phyloP scores from a whole-genome alignment of 2,329 filamentous ascomycete genomes.

The Fusarium acutatum region DNA sequence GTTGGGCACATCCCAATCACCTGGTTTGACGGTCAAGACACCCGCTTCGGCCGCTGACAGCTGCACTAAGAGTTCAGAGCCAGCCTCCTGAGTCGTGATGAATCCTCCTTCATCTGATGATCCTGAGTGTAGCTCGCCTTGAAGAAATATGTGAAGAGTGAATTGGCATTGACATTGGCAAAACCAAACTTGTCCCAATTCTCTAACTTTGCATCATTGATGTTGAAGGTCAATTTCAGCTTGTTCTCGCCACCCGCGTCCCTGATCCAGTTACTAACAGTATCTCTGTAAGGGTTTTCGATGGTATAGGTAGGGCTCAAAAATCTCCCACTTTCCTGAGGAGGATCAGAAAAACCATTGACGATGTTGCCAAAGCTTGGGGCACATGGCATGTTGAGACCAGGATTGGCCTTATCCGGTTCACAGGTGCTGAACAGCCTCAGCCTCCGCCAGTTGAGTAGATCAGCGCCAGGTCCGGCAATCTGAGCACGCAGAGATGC shows the following conservation, averaged over 20 bases:
- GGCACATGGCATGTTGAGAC: neutral
- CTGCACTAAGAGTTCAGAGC: neutral
- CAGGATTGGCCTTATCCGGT: fast-evolving
- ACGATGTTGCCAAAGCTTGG: neutral
- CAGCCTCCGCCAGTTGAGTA: neutral
- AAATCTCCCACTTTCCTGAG: fast-evolving
- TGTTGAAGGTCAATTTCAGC: neutral
- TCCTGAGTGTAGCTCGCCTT: fast-evolving
- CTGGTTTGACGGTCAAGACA: neutral
- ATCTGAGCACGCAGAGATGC: neutral
- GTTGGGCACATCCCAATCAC: neutral
- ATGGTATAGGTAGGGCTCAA: neutral
- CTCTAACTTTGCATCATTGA: neutral
- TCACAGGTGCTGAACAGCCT: neutral
- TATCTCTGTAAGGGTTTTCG: neutral
- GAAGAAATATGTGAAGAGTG: neutral
- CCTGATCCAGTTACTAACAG: neutral
- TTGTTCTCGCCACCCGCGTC: neutral
- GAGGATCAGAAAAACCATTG: neutral
- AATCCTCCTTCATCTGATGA: neutral
- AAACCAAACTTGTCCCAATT: neutral
- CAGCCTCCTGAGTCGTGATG: neutral
- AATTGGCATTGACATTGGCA: neutral
- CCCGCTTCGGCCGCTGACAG: neutral
- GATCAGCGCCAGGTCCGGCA: neutral